phyloP scores from a whole-genome alignment of 129 eudicot species.

The Artemisia argyi region DNA sequence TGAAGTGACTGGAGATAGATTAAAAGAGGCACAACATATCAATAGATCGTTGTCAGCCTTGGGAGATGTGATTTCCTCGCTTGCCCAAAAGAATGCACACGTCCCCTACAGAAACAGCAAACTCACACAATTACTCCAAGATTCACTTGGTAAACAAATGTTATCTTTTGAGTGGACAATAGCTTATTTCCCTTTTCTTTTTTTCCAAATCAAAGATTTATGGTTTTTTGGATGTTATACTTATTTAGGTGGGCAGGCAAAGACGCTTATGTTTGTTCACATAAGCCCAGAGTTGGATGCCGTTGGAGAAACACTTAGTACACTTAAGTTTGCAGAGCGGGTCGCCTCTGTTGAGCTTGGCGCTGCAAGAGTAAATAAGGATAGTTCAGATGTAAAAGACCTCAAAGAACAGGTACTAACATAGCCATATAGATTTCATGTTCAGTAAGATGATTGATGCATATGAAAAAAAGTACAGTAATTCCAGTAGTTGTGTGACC shows the following conservation, averaged over 20 bases:
- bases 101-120: slow-evolving; percentile 95
- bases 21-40: slow-evolving; percentile 96
- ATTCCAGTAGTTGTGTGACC: slow-evolving; percentile 29
- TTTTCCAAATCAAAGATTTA: neutral
- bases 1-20: slow-evolving; percentile 92
- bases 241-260: slow-evolving; percentile 87
- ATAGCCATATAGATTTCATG: neutral
- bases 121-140: slow-evolving; percentile 95
- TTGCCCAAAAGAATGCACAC: slow-evolving; percentile 87
- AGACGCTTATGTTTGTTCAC: slow-evolving; percentile 97
- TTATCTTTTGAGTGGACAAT: neutral
- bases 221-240: neutral
- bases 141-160: slow-evolving; percentile 74
- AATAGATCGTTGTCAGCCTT: slow-evolving; percentile 89
- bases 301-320: slow-evolving; percentile 90
- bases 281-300: slow-evolving; percentile 97
- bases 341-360: slow-evolving; percentile 97
- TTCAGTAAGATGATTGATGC: neutral
- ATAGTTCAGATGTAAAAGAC: slow-evolving; percentile 77
- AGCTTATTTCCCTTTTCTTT: neutral
- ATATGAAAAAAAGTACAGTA: slow-evolving; percentile 16
- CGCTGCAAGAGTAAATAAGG: slow-evolving; percentile 87
- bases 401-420: slow-evolving; percentile 81
- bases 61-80: slow-evolving; percentile 94
- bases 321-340: slow-evolving; percentile 96